Evolutionary conservation across 352 stramenopile species (phyloP).

Genomic region (Phytophthora gonapodyides): DNA sequence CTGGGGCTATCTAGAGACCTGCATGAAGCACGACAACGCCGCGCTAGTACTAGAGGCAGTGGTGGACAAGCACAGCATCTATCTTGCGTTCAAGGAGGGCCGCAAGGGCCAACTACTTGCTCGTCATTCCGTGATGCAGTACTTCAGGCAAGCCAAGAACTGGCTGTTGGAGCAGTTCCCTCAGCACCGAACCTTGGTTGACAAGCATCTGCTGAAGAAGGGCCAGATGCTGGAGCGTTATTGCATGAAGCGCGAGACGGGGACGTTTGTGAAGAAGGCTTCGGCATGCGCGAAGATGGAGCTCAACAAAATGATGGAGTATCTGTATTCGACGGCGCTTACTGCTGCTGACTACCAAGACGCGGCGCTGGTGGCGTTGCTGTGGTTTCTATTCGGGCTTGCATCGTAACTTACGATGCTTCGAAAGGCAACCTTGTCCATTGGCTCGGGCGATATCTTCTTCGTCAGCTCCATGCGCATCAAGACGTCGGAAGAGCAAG

Average conservation of each 20-base stretch:
- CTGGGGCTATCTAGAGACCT: not conserved
- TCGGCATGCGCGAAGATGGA: conserved; percentile 14
- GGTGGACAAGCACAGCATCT: conserved; percentile 31
- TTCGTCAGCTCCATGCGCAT: conserved; percentile 35
- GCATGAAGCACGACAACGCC: conserved; percentile 10
- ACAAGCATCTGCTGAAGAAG: not conserved
- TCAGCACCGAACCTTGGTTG: conserved; percentile 3
- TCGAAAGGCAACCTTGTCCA: conserved; percentile 26
- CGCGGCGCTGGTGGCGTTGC: conserved; percentile 27
- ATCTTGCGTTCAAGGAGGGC: conserved; percentile 26
- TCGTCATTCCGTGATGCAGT: conserved; percentile 25
- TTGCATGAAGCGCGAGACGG: conserved; percentile 16
- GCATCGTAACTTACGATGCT: conserved; percentile 30
- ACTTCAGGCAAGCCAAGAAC: conserved; percentile 27
- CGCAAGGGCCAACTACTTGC: conserved; percentile 13
- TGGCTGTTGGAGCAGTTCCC: conserved; percentile 23
- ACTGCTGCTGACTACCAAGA: conserved; percentile 32
- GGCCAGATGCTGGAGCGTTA: conserved; percentile 18
- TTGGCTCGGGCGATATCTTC: conserved; percentile 24
- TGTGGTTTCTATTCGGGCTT: conserved; percentile 41
- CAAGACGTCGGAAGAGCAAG: conserved; percentile 38
- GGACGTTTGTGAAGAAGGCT: conserved; percentile 15
- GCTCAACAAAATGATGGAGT: conserved; percentile 7
- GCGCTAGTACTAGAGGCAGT: conserved; percentile 4
- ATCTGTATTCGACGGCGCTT: no score